Evolutionary conservation across 208 protist species (phyloP), one percentile per base, ranked within the genome.

Genomic region (Crithidia acanthocephali): DNA sequence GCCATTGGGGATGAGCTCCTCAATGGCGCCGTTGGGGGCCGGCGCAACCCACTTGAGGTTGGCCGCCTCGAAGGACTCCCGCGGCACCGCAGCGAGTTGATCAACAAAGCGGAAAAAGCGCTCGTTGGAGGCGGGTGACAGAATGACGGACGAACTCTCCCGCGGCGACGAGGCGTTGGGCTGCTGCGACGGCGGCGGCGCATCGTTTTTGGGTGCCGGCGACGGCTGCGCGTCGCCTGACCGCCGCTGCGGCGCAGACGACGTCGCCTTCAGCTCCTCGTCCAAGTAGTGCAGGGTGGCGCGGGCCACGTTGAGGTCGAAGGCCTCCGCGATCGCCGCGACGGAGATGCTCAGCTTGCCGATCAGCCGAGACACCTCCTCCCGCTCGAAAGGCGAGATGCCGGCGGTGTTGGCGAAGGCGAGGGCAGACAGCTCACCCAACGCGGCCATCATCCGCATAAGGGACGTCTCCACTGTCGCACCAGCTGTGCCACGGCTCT

Each of bases 381-480:
- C 73, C 10, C 79, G 75, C 55, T 95, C 90, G 72, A 95, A 95
- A 22, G 81, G 79, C 20, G 90, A 90, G 0, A 95, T 68, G 7
- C 80, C 65, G 18, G 75, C 58, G n/a, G 81, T 70, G 59, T 69
- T 72, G 50, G 81, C 63, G 55, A 72, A 86, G 32, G 81, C 82
- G 33, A 95, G 52, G 13, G 80, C 75, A 37, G 86, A 85, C 3
- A 95, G 58, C 51, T 95, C 86, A 1, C 90, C 90, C 60, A 92
- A 68, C n/a, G 79, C 80, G 0, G 85, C 83, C 81, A 95, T 90
- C 81, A 95, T 89, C 32, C 86, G 85, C 80, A 95, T 76, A 33
- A 95, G 55, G 0, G 83, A 79, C 15, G 76, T 76, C 61, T 86
- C 78, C 28, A 87, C 75, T 0, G 79, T 82, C n/a, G 76, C 73